Conservation (phyloP, 805 yeast species). For the Lipomyces chichibuensis region DNA sequence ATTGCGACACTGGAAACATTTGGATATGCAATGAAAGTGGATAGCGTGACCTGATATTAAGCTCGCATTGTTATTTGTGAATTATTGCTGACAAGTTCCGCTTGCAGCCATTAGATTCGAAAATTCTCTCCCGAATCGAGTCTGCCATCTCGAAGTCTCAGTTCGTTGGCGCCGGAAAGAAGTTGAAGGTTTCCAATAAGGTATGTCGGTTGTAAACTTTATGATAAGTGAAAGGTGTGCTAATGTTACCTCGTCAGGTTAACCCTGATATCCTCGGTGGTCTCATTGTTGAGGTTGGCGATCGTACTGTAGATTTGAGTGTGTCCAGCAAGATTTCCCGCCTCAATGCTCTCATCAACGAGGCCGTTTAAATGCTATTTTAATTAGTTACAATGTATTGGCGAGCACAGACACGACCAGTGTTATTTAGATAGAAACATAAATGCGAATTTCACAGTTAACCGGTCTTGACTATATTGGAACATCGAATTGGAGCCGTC, state of each 20-base stretch:
- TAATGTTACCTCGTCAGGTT: conserved; percentile 40
- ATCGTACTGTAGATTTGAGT: conserved; percentile 93
- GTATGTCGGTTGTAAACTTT: conserved; percentile 38
- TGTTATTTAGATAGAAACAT: background rate
- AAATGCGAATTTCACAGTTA: background rate
- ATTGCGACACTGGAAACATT: background rate
- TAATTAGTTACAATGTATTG: background rate
- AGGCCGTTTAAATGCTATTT: conserved; percentile 62
- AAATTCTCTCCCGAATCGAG: conserved; percentile 75
- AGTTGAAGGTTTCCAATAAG: conserved; percentile 78
- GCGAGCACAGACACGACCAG: background rate
- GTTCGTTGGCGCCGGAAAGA: conserved; percentile 83
- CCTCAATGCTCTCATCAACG: conserved; percentile 85
- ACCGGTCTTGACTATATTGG: no score
- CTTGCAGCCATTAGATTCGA: conserved; percentile 68
- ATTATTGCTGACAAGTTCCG: background rate
- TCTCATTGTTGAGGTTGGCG: conserved; percentile 92
- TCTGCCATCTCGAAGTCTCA: conserved; percentile 74
- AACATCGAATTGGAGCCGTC: no score
- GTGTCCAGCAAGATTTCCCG: conserved; percentile 80
- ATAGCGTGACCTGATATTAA: background rate
- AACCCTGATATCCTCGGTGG: conserved; percentile 95
- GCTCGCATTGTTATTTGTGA: background rate
- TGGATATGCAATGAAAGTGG: background rate
- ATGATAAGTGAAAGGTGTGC: background rate